Percentiles rank a stretch among this genome's conserved stretches.
These are phyloP conservation scores for Cyberlindnera euphorbiiphila DNA, from an alignment of 805 yeast species.

Conservation along the genomic window DNA sequence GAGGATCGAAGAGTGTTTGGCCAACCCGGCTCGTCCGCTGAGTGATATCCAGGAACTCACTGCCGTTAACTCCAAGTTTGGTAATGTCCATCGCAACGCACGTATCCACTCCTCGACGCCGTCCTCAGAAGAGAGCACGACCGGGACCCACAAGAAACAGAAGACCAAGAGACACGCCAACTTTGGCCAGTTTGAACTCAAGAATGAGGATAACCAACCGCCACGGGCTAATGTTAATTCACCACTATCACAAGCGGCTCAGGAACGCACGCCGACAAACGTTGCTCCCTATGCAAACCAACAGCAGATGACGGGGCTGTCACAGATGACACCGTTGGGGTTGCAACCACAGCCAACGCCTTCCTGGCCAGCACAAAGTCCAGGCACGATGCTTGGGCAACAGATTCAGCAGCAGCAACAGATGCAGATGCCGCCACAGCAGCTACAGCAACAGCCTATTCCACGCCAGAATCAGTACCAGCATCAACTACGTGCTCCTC, in stretches of 20 bases:
- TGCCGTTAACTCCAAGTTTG: slow-evolving; percentile 24
- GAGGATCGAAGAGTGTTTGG: slow-evolving; percentile 25
- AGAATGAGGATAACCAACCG: slow-evolving; percentile 5
- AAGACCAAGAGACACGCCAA: slow-evolving; percentile 6
- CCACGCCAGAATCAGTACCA: slow-evolving; percentile 7
- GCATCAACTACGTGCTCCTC: slow-evolving; percentile 4
- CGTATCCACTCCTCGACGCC: slow-evolving; percentile 10
- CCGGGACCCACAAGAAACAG: slow-evolving; percentile 2
- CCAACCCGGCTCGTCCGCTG: slow-evolving; percentile 26
- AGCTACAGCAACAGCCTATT: too few species aligned
- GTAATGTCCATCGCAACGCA: slow-evolving; percentile 15
- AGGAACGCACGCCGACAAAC: too few species aligned
- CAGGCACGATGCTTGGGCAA: neutral
- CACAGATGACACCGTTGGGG: too few species aligned
- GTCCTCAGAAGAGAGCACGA: slow-evolving; percentile 3
- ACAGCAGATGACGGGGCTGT: too few species aligned
- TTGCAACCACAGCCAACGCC: slow-evolving; percentile 3
- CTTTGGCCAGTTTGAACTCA: slow-evolving; percentile 14
- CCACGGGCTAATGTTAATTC: slow-evolving; percentile 1
- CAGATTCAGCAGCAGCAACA: slow-evolving; percentile 5
- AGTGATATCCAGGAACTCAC: slow-evolving; percentile 22
- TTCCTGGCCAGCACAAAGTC: neutral
- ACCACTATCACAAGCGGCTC: slow-evolving; percentile 8
- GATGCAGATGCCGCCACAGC: neutral
- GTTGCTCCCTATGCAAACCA: too few species aligned